Base-by-base conservation (phyloP, 1,284 basidiomycete species). In the Microbotryum lychnidis-dioicae region DNA sequence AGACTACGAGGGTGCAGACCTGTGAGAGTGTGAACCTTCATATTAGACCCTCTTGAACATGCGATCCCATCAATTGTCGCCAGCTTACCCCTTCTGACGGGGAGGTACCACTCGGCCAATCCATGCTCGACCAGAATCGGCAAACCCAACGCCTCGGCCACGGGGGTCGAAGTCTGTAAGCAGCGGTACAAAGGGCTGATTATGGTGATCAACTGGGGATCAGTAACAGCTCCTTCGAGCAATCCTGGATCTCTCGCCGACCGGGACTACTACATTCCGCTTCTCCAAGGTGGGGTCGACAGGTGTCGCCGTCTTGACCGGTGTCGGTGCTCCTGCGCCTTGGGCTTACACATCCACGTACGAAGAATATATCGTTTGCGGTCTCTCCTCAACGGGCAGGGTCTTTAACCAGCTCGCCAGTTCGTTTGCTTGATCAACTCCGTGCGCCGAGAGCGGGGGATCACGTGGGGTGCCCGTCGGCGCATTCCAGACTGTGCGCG, bases 51-150 rank as follows among this genome's bases (percentile, higher is more conserved):
- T 25, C 25, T 25, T 25, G 12, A 42, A 42, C 14, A 42, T 18
- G 16, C 37, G 37, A 42, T 42, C 37, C 12, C 37, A 12, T 18
- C 14, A 42, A 12, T 42, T 10, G 0, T 6, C 14, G 31, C 72
- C 72, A 7, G 85, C 85, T 42, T 42, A 10, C 81, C 80, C 0
- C 82, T 81, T 8, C 73, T 75, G 25, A 83, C 87, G 31, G 85
- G 87, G 3, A 86, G 87, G 74, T 87, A 91, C 89, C 89, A 91
- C 74, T 91, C 90, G 6, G 83, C 81, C 12, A 91, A 73, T 10
- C 89, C 89, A 66, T 90, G 87, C 84, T 80, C 79, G 5, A 87
- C 80, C 63, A 82, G 84, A 53, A 92, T 81, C 1, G 87, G 86
- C 3, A 89, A 60, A 3, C 77, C 77, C 16, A 91, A 78, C 0